A percentile compares a stretch with the other conserved stretches of the same genome.
Conservation (phyloP, 805 yeast species). For the Starmerella gropengiesseri region DNA sequence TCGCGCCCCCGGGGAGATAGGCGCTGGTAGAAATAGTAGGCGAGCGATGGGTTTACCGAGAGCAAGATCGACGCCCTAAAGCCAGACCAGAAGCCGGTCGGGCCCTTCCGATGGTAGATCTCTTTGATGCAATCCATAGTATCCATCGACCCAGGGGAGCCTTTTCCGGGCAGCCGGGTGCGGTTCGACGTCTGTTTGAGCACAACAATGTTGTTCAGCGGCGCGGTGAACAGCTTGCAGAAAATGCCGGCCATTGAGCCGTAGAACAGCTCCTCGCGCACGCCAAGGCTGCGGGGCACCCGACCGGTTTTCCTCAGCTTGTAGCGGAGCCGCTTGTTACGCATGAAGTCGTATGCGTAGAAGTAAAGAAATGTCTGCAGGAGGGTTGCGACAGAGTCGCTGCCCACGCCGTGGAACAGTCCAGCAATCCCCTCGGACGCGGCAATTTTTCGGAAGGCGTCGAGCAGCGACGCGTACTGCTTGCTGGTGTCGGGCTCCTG, state of each 20-base stretch:
- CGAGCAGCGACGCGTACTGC: constrained; percentile 54
- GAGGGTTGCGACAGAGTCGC: constrained; percentile 26
- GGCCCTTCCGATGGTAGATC: constrained; percentile 26
- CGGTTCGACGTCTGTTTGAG: constrained; percentile 22
- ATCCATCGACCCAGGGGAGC: constrained; percentile 14
- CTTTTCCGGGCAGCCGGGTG: not conserved
- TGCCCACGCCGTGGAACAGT: constrained; percentile 71
- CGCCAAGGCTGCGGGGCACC: constrained; percentile 26
- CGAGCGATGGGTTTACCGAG: constrained; percentile 29
- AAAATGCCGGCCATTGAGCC: constrained; percentile 29
- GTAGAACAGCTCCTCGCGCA: constrained; percentile 26
- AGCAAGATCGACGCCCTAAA: constrained; percentile 27
- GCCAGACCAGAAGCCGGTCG: constrained; percentile 30
- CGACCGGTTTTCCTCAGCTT: constrained; percentile 18
- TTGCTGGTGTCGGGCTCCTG: constrained; percentile 4
- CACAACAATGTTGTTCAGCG: constrained; percentile 28
- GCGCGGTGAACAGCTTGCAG: constrained; percentile 28
- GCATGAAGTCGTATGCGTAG: constrained; percentile 27
- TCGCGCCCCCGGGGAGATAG: constrained; percentile 24
- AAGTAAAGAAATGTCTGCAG: constrained; percentile 29
- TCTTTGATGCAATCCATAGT: constrained; percentile 18
- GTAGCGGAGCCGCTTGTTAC: constrained; percentile 22
- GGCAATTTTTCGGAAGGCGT: constrained; percentile 65
- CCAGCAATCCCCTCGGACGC: constrained; percentile 58
- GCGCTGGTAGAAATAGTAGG: constrained; percentile 29